These are phyloP conservation scores for Allium cepa DNA, from an alignment of 106 monocot species.

Conservation along the genomic window DNA sequence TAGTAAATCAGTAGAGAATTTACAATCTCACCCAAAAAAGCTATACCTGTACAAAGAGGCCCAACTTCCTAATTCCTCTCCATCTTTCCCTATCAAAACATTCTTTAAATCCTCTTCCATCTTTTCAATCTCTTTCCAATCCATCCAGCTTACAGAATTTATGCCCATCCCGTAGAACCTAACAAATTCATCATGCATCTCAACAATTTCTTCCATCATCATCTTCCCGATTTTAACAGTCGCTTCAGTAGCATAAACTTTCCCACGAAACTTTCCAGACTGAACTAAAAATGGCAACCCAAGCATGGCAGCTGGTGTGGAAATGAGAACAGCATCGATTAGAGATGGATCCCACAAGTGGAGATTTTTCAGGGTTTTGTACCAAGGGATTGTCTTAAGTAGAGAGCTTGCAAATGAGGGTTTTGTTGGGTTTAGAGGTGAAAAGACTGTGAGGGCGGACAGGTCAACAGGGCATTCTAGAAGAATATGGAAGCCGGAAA, in stretches of 20 bases:
- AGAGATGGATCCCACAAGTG: constrained; percentile 51
- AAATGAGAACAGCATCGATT: constrained; percentile 73
- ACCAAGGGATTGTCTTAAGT: constrained; percentile 46
- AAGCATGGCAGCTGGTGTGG: constrained; percentile 71
- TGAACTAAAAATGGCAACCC: constrained; percentile 83
- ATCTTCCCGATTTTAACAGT: constrained; percentile 57
- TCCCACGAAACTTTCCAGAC: constrained; percentile 39
- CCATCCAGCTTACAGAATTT: constrained; percentile 54
- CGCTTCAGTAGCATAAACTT: constrained; percentile 80
- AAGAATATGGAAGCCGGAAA: constrained; percentile 67
- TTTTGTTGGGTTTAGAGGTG: constrained; percentile 22
- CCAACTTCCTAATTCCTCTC: constrained; percentile 54
- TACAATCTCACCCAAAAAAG: neutral
- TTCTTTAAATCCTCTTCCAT: constrained; percentile 21
- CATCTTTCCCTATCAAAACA: constrained; percentile 44
- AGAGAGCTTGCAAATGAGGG: constrained; percentile 9
- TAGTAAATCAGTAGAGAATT: neutral
- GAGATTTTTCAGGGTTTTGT: constrained; percentile 42
- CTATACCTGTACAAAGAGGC: constrained; percentile 70
- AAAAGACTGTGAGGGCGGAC: constrained; percentile 68
- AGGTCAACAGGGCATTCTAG: constrained; percentile 91
- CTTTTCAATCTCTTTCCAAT: constrained; percentile 49
- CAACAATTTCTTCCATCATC: constrained; percentile 82
- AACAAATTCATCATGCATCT: constrained; percentile 63
- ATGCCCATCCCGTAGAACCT: constrained; percentile 47